phyloP scores from a whole-genome alignment of 129 eudicot species.

The Flaveria linearis region DNA sequence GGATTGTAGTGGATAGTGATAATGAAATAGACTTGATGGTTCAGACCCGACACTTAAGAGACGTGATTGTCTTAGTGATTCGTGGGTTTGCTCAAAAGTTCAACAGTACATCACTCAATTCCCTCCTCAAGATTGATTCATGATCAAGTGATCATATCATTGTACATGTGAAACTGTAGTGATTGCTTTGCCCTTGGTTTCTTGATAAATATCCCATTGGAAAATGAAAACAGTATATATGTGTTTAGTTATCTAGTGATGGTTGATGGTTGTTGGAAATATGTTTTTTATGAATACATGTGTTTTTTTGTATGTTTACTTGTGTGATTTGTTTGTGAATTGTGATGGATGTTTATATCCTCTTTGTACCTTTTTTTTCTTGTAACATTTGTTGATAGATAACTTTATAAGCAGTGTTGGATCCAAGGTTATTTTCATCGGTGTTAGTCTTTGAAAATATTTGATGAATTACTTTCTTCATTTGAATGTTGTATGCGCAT shows the following conservation, averaged over 20 bases:
- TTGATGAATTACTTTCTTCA: too few species aligned
- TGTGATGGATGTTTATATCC: constrained; percentile 9
- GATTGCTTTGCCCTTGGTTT: constrained; percentile 23
- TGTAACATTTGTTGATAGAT: background rate
- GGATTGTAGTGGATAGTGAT: constrained; percentile 85
- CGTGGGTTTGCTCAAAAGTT: constrained; percentile 89
- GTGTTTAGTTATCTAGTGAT: constrained; percentile 11
- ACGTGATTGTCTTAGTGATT: constrained; percentile 79
- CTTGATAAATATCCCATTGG: constrained; percentile 34
- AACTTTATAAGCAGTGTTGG: background rate
- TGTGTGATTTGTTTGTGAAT: constrained; percentile 25
- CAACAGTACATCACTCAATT: constrained; percentile 93
- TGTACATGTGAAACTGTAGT: constrained; percentile 29
- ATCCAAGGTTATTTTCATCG: too few species aligned
- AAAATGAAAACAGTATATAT: constrained; percentile 23
- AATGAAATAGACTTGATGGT: constrained; percentile 90
- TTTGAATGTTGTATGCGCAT: too few species aligned
- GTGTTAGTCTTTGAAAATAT: too few species aligned
- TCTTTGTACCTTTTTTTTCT: background rate
- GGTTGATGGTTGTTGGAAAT: constrained; percentile 29
- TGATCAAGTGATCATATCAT: constrained; percentile 19
- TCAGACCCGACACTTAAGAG: constrained; percentile 90
- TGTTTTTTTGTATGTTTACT: background rate
- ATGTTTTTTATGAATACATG: constrained; percentile 7
- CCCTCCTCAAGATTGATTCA: constrained; percentile 84